Evolutionary conservation across 1,139 yeast species (phyloP).

Genomic region (Sugiyamaella paludigena): DNA sequence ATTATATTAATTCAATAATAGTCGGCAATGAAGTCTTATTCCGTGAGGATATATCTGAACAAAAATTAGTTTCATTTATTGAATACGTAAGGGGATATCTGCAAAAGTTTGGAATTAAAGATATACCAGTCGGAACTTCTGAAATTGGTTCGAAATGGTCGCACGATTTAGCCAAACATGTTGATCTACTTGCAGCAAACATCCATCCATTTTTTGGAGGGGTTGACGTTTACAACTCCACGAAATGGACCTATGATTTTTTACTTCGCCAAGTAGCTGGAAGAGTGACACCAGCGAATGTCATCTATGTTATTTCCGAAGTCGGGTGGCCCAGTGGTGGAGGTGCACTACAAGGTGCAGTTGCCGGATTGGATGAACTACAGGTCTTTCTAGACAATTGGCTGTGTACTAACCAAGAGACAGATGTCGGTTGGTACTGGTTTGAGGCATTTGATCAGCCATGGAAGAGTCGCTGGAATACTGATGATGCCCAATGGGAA

Average conservation of each 20-base stretch:
- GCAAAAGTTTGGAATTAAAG: constrained; percentile 32
- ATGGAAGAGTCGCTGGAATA: constrained; percentile 58
- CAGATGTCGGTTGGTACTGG: constrained; percentile 54
- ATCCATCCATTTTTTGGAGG: constrained; percentile 72
- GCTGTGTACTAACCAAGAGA: constrained; percentile 46
- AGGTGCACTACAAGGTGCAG: constrained; percentile 47
- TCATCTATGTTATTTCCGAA: constrained; percentile 51
- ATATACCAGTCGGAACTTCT: constrained; percentile 54
- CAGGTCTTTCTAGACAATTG: constrained; percentile 52
- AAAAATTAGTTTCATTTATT: constrained; percentile 46
- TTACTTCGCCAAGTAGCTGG: constrained; percentile 44
- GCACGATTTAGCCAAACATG: constrained; percentile 35
- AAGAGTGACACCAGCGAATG: constrained; percentile 31
- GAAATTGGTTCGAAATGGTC: constrained; percentile 50
- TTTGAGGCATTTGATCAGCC: constrained; percentile 76
- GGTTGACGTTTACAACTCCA: constrained; percentile 47
- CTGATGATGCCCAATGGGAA: constrained; percentile 55
- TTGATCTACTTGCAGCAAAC: constrained; percentile 63
- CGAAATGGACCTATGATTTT: constrained; percentile 55
- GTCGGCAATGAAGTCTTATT: constrained; percentile 66
- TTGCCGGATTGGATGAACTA: constrained; percentile 47
- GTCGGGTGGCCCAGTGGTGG: constrained; percentile 74
- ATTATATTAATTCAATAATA: constrained; percentile 50
- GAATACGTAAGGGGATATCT: constrained; percentile 44
- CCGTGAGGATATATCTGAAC: constrained; percentile 48